Evolutionary conservation across 1,139 yeast species (phyloP).

Genomic region (Zhuliangozyma blackwelliae): DNA sequence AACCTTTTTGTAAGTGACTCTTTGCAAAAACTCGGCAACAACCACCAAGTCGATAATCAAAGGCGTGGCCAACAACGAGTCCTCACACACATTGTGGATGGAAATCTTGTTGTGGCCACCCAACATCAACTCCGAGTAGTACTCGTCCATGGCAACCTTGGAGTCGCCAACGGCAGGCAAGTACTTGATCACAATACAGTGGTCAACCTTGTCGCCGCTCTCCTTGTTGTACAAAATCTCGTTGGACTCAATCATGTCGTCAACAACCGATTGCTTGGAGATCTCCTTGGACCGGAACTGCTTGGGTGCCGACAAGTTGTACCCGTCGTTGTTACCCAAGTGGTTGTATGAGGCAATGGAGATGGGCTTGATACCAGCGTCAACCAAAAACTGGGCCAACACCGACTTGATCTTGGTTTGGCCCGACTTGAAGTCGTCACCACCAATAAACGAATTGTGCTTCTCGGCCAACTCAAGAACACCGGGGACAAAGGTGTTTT

Average conservation of each 20-base stretch:
- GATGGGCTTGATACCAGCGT: slow-evolving; percentile 93
- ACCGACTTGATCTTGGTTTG: slow-evolving; percentile 95
- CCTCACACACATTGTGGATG: slow-evolving; percentile 94
- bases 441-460: slow-evolving; percentile 78
- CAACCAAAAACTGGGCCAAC: slow-evolving; percentile 90
- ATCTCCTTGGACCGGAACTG: slow-evolving; percentile 96
- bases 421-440: slow-evolving; percentile 96
- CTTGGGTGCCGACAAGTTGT: slow-evolving; percentile 82
- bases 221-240: slow-evolving; percentile 80
- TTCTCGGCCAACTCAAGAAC: slow-evolving; percentile 84
- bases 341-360: slow-evolving; percentile 96
- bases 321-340: slow-evolving; percentile 95
- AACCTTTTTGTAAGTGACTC: slow-evolving; percentile 71
- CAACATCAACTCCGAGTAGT: slow-evolving; percentile 92
- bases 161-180: slow-evolving; percentile 93
- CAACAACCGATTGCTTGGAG: slow-evolving; percentile 88
- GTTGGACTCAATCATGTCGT: slow-evolving; percentile 90
- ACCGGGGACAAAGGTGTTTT: slow-evolving; percentile 96
- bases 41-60: slow-evolving; percentile 87
- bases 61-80: slow-evolving; percentile 91
- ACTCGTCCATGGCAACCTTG: slow-evolving; percentile 98
- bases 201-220: slow-evolving; percentile 77
- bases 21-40: slow-evolving; percentile 82
- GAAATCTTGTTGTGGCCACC: slow-evolving; percentile 96
- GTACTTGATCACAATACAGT: slow-evolving; percentile 93